Base-by-base conservation (phyloP, 2,329 filamentous ascomycete genomes). In the Phialophora tarda region DNA sequence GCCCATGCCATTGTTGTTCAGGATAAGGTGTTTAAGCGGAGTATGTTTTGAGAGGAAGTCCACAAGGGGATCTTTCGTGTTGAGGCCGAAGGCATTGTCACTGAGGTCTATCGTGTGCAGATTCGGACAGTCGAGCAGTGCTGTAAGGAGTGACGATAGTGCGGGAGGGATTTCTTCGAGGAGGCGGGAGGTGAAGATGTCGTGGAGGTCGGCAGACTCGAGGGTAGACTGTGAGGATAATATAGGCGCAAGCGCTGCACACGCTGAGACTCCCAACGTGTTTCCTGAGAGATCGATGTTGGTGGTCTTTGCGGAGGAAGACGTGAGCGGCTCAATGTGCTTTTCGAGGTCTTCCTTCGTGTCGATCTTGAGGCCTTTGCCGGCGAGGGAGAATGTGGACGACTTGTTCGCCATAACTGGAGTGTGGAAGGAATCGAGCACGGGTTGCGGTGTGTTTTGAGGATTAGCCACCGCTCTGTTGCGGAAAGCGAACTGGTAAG, bases 1-100 rank as follows among this genome's bases (percentile, higher is more conserved):
- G 12, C 95, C 95, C 44, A 99, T 87, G 30, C 95, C 95, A 79
- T 99, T 99, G 85, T 99, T 99, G 85, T 98, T 98, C 65, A 99
- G 88, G 80, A 96, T 92, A 30, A 99, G 87, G 79, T 97, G 93
- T 79, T 93, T 93, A 50, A 99, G 88, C 2, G 95, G 94, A 2
- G 91, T 88, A 80, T 98, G 94, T 65, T 89, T 86, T 63, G 91
- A 89, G 69, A 99, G 88, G 82, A 99, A 99, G 67, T 91, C 91
- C 72, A 97, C 91, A 57, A 99, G 87, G 10, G 94, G 95, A 41
- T 92, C 93, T 78, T 96, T 91, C 17, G 92, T 97, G 81, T 97
- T 97, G 68, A 97, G 88, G 64, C 95, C 95, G 75, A 99, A 99
- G 54, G 95, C 95, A 80, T 99, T 99, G 81, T 99, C 95, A 80